Evolutionary conservation across 768 basidiomycete genomes (phyloP).

Genomic region (Hypholoma sublateritium): DNA sequence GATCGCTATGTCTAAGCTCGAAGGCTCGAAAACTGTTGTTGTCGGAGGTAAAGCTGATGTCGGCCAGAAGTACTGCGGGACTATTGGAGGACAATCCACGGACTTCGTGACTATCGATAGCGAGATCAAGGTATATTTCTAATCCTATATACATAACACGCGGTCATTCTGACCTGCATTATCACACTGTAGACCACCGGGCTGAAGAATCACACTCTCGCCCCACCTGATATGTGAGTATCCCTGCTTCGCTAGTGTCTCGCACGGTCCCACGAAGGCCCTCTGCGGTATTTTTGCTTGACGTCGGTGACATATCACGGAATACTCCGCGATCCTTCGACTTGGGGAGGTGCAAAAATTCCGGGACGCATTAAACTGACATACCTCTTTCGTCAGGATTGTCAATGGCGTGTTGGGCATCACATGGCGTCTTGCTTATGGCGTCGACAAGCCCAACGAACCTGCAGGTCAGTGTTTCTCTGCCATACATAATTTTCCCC

Average conservation of each 20-base stretch:
- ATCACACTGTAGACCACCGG: constrained; percentile 37
- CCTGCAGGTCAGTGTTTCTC: constrained; percentile 51
- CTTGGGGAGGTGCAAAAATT: no score
- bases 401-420: constrained; percentile 60
- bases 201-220: constrained; percentile 52
- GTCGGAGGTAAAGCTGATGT: constrained; percentile 50
- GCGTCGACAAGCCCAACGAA: constrained; percentile 47
- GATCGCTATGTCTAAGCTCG: constrained; percentile 62
- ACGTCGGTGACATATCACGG: neutral
- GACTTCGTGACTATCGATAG: constrained; percentile 61
- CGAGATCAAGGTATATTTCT: constrained; percentile 47
- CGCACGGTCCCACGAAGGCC: no score
- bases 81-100: constrained; percentile 63
- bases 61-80: constrained; percentile 58
- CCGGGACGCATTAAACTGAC: no score
- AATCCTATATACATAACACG: neutral
- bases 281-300: neutral
- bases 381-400: constrained; percentile 28
- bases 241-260: neutral
- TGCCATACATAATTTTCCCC: neutral
- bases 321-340: neutral
- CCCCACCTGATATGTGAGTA: constrained; percentile 60
- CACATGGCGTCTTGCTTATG: constrained; percentile 62
- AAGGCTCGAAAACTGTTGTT: constrained; percentile 56
- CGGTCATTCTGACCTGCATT: neutral